Base-by-base conservation (phyloP, 352 stramenopile genomes). In the Globisporangium nagaii region DNA sequence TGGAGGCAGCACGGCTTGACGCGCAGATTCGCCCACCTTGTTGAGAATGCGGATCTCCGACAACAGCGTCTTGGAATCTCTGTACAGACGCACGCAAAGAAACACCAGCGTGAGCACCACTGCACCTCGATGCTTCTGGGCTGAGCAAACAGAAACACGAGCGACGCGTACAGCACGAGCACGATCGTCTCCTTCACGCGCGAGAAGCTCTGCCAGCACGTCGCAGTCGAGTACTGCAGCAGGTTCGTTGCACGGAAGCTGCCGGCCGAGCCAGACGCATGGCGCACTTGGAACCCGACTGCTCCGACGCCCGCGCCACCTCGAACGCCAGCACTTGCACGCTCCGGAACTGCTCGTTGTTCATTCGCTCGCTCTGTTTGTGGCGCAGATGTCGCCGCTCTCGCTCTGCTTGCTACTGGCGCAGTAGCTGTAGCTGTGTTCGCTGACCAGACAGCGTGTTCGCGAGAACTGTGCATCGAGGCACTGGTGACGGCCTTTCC, bases 41-140 rank as follows among this genome's bases (percentile, higher is more conserved):
- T 90, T 90, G 20, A 88, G 56, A 31, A 90, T 71, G 27, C 75
- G 70, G n/a, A 90, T 61, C 56, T 90, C 77, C 0, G 77, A 80
- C 47, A 90, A 32, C 44, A 90, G 51, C 43, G 80, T 79, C 66
- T 90, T 90, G 6, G 58, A 53, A 12, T 80, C 70, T 4, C 79
- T 90, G 36, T 43, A 39, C 25, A 22, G 22, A 46, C 0, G 5
- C n/a, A n/a, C n/a, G n/a, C n/a, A n/a, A n/a, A n/a, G n/a, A n/a
- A n/a, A n/a, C n/a, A n/a, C n/a, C n/a, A n/a, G n/a, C n/a, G n/a
- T n/a, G n/a, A n/a, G n/a, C n/a, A 11, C 22, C 22, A 30, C 11
- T 10, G 4, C 20, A 45, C 37, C 20, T 15, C 2, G n/a, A 43
- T 27, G 19, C n/a, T n/a, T n/a, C n/a, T n/a, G n/a, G n/a, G n/a